Conservation (phyloP, 202 grass and related monocot genomes). For the Bolboschoenoplectus hybrid region DNA sequence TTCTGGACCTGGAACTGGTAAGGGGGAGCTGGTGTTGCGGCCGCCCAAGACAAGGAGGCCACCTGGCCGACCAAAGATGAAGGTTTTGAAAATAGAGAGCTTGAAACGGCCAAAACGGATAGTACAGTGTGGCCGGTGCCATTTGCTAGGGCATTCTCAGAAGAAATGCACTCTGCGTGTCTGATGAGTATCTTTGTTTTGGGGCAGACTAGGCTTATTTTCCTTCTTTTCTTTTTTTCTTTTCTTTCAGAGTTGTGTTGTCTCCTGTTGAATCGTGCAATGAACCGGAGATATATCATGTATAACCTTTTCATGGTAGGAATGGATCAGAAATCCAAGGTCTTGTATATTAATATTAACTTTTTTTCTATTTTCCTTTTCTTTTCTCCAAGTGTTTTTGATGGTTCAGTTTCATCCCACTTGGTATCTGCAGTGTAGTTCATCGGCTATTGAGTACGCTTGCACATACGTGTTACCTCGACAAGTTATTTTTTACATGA, state of each 20-base stretch:
- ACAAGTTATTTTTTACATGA: too few relatives aligned
- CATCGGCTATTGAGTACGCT: background rate
- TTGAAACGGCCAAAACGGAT: slow-evolving; percentile 85
- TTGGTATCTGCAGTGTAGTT: background rate
- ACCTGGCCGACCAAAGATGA: slow-evolving; percentile 93
- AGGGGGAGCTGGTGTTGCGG: slow-evolving; percentile 60
- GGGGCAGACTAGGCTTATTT: background rate
- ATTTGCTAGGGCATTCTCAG: slow-evolving; percentile 92
- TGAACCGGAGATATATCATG: background rate
- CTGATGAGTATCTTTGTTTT: slow-evolving; percentile 46
- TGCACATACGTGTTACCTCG: too few relatives aligned
- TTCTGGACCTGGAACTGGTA: slow-evolving; percentile 39
- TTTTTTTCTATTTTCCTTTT: slow-evolving; percentile 18
- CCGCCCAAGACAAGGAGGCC: slow-evolving; percentile 85
- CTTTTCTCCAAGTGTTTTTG: slow-evolving; percentile 11
- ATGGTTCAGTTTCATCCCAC: background rate
- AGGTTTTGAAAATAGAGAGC: slow-evolving; percentile 89
- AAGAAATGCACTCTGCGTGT: slow-evolving; percentile 74
- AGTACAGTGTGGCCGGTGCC: slow-evolving; percentile 83
- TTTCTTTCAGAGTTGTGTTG: background rate
- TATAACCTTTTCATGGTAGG: slow-evolving; percentile 19
- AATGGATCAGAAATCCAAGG: background rate
- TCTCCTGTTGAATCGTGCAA: slow-evolving; percentile 16
- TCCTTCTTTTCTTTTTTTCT: background rate
- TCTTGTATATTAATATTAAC: slow-evolving; percentile 19